Base-by-base conservation (phyloP, 805 yeast species). In the Pichia nanzhaoensis region DNA sequence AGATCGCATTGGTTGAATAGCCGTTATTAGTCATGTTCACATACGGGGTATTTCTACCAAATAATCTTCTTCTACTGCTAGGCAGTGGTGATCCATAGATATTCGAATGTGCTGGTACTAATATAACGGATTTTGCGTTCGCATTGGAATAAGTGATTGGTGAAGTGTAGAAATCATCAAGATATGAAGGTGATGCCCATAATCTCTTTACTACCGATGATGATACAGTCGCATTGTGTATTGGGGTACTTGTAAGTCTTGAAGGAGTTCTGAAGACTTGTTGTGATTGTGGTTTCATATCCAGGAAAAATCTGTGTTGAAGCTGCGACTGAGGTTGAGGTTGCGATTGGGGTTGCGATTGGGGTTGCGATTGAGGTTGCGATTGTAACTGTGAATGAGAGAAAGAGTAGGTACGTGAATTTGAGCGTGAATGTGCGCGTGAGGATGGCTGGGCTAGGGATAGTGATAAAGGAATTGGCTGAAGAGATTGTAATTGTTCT, bases 81-180 rank as follows among this genome's bases (percentile, higher is more conserved):
- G 47, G 41, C 20, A 47, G 17, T 33, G 42, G 48, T 6, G 51
- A 46, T 2, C 67, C 61, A 17, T 45, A 22, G 7, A 36, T 22
- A 24, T 10, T 24, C 10, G 10, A 24, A 24, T 24, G 6, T 7
- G 28, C 9, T 24, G 28, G 28, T 24, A 24, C 28, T 10, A 24
- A 24, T 24, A 24, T 7, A 24, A 24, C 28, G 28, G 28, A 10
- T 10, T 24, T 24, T 24, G 28, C 13, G 18, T 3, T 32, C 21
- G 33, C 5, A 24, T 34, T 42, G 12, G 27, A 31, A 27, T 16
- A 21, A 13, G 41, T 46, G 27, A 51, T 62, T 43, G 78, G 77
- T 19, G 82, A 76, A 34, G 78, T 73, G 53, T 80, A 78, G 56
- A 81, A 81, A 53, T 81, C 87, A 48, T 81, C 86, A 46, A 80